Evolutionary conservation across 2,329 filamentous ascomycete species (phyloP).

Genomic region (Pezicula neosporulosa): DNA sequence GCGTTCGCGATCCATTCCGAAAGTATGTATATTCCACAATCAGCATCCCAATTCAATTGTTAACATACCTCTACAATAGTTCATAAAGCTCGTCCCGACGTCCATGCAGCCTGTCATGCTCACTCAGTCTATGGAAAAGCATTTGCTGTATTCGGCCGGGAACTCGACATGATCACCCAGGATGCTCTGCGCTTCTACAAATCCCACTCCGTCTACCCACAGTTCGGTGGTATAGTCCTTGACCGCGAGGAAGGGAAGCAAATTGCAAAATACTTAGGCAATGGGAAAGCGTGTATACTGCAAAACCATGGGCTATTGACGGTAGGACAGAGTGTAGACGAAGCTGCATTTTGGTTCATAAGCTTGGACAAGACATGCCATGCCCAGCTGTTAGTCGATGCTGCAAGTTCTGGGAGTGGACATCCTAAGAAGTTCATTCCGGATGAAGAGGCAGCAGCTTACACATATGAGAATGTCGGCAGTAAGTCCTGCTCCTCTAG

Average conservation of each 20-base stretch:
- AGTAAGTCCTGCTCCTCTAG: neutral
- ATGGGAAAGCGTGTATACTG: slow-evolving; percentile 45
- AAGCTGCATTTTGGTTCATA: slow-evolving; percentile 50
- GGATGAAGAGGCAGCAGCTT: slow-evolving; percentile 60
- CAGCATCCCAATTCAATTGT: too few species aligned
- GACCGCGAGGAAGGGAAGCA: slow-evolving; percentile 44
- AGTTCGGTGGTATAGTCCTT: slow-evolving; percentile 50
- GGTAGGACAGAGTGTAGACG: slow-evolving; percentile 40
- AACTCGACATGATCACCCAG: slow-evolving; percentile 54
- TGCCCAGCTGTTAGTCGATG: slow-evolving; percentile 49
- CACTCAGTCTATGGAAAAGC: slow-evolving; percentile 55
- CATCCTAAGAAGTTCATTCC: slow-evolving; percentile 55
- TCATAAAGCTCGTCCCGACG: slow-evolving; percentile 54
- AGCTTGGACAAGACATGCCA: slow-evolving; percentile 44
- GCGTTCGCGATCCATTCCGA: slow-evolving; percentile 44
- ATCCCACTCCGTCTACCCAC: slow-evolving; percentile 31
- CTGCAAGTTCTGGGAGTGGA: slow-evolving; percentile 56
- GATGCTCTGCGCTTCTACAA: slow-evolving; percentile 52
- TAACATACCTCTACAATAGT: slow-evolving; percentile 28
- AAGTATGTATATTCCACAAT: slow-evolving; percentile 12
- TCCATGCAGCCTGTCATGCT: slow-evolving; percentile 52
- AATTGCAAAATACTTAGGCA: slow-evolving; percentile 43
- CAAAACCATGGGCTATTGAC: slow-evolving; percentile 52
- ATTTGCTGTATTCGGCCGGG: slow-evolving; percentile 55
- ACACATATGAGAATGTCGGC: slow-evolving; percentile 50